Conservation (phyloP, 2,329 filamentous ascomycete species). For the Blastomyces gilchristii region DNA sequence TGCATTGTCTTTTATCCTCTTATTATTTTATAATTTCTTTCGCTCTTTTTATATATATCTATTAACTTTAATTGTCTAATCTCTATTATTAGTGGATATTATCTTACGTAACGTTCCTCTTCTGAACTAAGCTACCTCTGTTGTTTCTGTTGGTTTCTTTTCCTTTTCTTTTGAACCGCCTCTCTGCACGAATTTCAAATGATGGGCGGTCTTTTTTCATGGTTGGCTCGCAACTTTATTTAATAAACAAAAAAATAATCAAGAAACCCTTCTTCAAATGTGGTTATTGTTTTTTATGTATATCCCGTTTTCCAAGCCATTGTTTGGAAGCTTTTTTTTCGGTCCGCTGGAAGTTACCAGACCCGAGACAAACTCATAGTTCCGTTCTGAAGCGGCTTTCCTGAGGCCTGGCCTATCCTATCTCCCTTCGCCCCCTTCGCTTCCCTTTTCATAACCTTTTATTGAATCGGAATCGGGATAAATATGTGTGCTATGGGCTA, state of each 20-base stretch:
- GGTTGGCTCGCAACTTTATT: background rate
- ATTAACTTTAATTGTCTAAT: slow-evolving; percentile 2
- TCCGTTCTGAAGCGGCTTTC: too few species aligned
- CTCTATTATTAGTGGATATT: slow-evolving; percentile 5
- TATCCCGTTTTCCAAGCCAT: background rate
- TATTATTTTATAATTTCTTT: background rate
- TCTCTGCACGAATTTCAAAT: background rate
- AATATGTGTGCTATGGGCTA: too few species aligned
- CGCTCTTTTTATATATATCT: slow-evolving; percentile 2
- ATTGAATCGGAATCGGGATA: too few species aligned
- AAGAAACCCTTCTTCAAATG: background rate
- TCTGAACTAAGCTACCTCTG: too few species aligned
- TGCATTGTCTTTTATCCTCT: background rate
- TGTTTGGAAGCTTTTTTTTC: background rate
- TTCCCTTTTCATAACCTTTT: too few species aligned
- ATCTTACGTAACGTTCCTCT: background rate
- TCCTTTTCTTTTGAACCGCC: too few species aligned
- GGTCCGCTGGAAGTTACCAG: background rate
- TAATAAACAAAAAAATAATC: background rate
- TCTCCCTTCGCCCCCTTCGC: too few species aligned
- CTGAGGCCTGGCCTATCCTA: too few species aligned
- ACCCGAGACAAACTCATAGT: background rate
- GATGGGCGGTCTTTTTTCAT: background rate
- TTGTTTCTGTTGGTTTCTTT: background rate
- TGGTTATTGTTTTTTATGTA: background rate